These are phyloP conservation scores for Pseudoneurospora amorphoporcata DNA, from an alignment of 495 filamentous ascomycete genomes.

Conservation along the genomic window DNA sequence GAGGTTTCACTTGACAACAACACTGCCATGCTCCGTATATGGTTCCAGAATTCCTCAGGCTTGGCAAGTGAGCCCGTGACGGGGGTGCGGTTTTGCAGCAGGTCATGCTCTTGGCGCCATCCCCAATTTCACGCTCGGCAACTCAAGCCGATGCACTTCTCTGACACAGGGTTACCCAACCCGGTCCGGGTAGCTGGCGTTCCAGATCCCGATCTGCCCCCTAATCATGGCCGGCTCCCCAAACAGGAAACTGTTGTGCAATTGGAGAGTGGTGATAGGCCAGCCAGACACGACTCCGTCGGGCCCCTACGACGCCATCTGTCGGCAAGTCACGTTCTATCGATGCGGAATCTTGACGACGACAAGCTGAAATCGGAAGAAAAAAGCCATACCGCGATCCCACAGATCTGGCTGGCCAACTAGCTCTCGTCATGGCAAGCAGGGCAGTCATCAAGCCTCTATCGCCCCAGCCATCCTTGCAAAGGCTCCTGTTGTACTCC, in stretches of 20 bases:
- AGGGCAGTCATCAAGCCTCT: not conserved
- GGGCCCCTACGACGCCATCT: not conserved
- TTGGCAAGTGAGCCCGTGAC: not conserved
- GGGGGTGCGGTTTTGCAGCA: not conserved
- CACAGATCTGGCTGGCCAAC: not conserved
- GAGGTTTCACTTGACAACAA: not conserved
- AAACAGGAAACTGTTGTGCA: not conserved
- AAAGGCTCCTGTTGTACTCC: not conserved
- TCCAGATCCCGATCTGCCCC: constrained; percentile 2
- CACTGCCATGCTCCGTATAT: not conserved
- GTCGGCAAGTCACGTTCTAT: not conserved
- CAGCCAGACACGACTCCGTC: not conserved
- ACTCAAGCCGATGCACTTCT: constrained; percentile 29
- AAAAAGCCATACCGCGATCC: not conserved
- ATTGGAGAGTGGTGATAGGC: not conserved
- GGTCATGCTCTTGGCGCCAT: not conserved
- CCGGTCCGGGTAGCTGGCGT: constrained; percentile 19
- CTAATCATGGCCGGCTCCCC: not conserved
- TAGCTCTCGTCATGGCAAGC: not conserved
- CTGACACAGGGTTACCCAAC: constrained; percentile 21
- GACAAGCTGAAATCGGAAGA: not conserved
- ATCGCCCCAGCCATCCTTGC: not conserved
- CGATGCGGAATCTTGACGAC: not conserved
- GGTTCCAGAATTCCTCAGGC: not conserved
- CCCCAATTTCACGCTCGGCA: constrained; percentile 10